Evolutionary conservation across 2,329 filamentous ascomycete species (phyloP).

Genomic region (Mollisiaceae sp.): DNA sequence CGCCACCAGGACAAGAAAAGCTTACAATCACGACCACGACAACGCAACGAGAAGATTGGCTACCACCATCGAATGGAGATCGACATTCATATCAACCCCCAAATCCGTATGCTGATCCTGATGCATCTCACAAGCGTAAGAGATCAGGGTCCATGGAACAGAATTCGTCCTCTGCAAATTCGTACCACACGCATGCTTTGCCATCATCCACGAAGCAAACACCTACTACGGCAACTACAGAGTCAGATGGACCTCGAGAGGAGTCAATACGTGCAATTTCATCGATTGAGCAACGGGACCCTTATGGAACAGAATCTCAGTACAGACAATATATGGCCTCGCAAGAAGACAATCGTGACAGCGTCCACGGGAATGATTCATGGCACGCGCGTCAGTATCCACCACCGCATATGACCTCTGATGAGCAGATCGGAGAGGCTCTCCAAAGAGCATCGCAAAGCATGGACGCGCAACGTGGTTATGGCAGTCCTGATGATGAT

Average conservation of each 20-base stretch:
- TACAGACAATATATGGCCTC: conserved; percentile 36
- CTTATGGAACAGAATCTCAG: conserved; percentile 34
- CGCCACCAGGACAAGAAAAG: conserved; percentile 43
- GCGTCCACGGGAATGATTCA: conserved; percentile 28
- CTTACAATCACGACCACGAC: conserved; percentile 41
- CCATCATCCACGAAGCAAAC: conserved; percentile 44
- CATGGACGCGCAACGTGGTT: conserved; percentile 43
- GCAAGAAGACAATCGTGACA: conserved; percentile 34
- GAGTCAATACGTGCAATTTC: conserved; percentile 53
- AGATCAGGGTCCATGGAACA: conserved; percentile 67
- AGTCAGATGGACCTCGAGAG: conserved; percentile 47
- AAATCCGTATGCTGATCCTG: conserved; percentile 35
- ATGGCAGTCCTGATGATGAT: conserved; percentile 46
- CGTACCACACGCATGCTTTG: conserved; percentile 45
- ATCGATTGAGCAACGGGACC: conserved; percentile 45
- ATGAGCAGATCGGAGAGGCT: conserved; percentile 56
- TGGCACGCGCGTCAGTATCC: conserved; percentile 42
- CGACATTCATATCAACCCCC: conserved; percentile 33
- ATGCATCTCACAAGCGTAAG: conserved; percentile 68
- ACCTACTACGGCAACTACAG: conserved; percentile 38
- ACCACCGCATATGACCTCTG: conserved; percentile 53
- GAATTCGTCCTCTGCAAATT: conserved; percentile 41
- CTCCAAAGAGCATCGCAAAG: conserved; percentile 54
- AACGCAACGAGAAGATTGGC: conserved; percentile 41
- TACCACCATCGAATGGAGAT: conserved; percentile 35